Evolutionary conservation across 108 stramenopile genomes (phyloP), one percentile per base, ranked within the genome.

Genomic region (Pseudonitzschia delicatissima): DNA sequence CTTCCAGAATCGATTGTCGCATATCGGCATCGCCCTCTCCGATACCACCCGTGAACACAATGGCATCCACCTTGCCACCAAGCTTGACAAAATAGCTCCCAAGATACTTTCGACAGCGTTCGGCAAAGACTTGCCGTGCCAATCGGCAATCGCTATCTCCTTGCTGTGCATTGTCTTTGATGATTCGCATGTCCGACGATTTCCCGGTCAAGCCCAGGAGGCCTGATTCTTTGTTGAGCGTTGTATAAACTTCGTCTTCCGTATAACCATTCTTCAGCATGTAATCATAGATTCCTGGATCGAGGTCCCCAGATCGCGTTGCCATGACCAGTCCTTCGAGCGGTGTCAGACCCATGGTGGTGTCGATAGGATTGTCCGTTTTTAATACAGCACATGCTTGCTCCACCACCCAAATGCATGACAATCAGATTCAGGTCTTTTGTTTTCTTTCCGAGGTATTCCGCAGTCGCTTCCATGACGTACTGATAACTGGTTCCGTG

Each of bases 11-110:
- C 15, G 48, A 35, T 25, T 39, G 53, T 29, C 70, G 63, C 35
- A 78, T 78, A 26, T 69, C 57, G 5, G 69, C 55, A 48, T 63
- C 58, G 49, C 74, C 65, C 52, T 82, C 81, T 32, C 84, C 84
- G 35, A 85, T 81, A 45, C 84, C 84, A 21, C 71, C 84, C 32
- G 77, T 82, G 51, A 85, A 85, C 3, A 85, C 66, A 21, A 85
- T 33, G 28, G 74, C 80, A 67, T 82, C 78, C 1, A 85, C 37
- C 18, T 49, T 33, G 4, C 79, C 83, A 23, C 52, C 64, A 17
- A 80, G 60, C 17, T 62, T 57, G 18, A 77, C 70, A 49, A 76
- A 55, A 36, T 52, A 66, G 5, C 55, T 26, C 13, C 73, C 83
- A 61, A 84, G 72, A 44, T 84, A 44, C 45, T 66, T 48, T 15